Evolutionary conservation across 371 early-diverging fungal species (phyloP).

Genomic region (Mortierella sp.): DNA sequence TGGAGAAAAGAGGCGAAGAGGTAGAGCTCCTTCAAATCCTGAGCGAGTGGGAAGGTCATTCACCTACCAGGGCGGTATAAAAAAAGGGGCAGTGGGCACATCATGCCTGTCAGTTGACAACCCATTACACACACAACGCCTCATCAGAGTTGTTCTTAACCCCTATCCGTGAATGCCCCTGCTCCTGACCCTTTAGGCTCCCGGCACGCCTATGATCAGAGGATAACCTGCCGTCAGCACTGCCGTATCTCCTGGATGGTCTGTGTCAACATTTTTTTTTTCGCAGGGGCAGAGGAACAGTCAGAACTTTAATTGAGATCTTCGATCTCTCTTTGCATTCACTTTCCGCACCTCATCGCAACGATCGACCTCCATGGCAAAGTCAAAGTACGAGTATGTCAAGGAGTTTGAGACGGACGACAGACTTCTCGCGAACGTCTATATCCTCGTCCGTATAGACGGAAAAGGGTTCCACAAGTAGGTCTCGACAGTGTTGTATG

Average conservation of each 20-base stretch:
- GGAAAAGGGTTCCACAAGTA: constrained; percentile 93
- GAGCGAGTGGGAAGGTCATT: constrained; percentile 12
- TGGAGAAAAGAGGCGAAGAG: background rate
- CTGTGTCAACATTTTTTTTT: no score
- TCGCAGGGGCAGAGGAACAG: no score
- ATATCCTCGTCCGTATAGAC: constrained; percentile 92
- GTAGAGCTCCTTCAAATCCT: background rate
- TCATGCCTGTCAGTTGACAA: constrained; percentile 36
- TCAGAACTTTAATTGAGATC: no score
- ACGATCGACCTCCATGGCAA: constrained; percentile 70
- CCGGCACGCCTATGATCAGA: no score
- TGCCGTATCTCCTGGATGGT: no score
- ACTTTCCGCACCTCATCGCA: background rate
- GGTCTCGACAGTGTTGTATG: background rate
- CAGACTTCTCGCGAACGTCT: constrained; percentile 83
- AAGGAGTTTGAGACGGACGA: constrained; percentile 86
- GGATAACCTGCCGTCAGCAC: no score
- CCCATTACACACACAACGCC: constrained; percentile 2
- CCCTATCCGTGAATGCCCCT: background rate
- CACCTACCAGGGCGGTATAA: background rate
- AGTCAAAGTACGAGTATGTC: constrained; percentile 94
- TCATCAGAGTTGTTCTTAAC: background rate
- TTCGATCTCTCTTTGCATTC: no score
- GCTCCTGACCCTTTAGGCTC: no score
- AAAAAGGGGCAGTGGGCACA: constrained; percentile 25